Evolutionary conservation across 2,329 filamentous ascomycete genomes (phyloP).

Genomic region (Lasiodiplodia citricola): DNA sequence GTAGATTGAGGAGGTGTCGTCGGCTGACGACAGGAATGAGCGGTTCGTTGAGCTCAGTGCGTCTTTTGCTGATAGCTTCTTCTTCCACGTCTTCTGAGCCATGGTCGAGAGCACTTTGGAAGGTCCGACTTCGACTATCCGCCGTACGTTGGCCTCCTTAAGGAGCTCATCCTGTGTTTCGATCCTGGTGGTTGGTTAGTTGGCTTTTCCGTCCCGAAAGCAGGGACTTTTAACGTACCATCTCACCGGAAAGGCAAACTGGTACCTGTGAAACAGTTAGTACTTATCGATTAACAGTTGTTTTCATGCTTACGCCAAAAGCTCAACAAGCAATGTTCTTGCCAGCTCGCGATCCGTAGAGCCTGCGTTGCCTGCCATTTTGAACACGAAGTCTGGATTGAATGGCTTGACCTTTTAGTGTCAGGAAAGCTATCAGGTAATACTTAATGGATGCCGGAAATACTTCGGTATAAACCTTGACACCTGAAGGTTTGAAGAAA

Average conservation of each 20-base stretch:
- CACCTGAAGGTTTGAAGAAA: too few relatives aligned
- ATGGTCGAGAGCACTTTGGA: constrained; percentile 17
- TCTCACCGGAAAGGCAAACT: neutral
- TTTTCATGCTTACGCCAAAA: neutral
- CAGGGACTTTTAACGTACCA: neutral
- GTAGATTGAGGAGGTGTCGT: neutral
- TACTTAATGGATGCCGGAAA: neutral
- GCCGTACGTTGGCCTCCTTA: neutral
- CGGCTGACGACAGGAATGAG: neutral
- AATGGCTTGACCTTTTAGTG: neutral
- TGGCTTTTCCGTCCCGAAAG: neutral
- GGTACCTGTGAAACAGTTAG: neutral
- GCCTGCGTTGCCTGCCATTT: neutral
- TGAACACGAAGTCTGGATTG: neutral
- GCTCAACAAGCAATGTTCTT: neutral
- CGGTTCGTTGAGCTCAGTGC: neutral
- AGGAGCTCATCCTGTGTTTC: constrained; percentile 24
- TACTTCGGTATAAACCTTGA: neutral
- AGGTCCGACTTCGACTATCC: constrained; percentile 15
- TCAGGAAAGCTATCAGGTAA: too few relatives aligned
- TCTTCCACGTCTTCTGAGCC: constrained; percentile 13
- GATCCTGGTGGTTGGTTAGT: neutral
- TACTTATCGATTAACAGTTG: too few relatives aligned
- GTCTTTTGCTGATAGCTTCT: neutral
- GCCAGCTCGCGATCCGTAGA: neutral